A percentile compares a stretch with the other conserved stretches of the same genome.
phyloP scores from a whole-genome alignment of 2,329 filamentous ascomycete genomes.

The Aspergillus chevalieri region DNA sequence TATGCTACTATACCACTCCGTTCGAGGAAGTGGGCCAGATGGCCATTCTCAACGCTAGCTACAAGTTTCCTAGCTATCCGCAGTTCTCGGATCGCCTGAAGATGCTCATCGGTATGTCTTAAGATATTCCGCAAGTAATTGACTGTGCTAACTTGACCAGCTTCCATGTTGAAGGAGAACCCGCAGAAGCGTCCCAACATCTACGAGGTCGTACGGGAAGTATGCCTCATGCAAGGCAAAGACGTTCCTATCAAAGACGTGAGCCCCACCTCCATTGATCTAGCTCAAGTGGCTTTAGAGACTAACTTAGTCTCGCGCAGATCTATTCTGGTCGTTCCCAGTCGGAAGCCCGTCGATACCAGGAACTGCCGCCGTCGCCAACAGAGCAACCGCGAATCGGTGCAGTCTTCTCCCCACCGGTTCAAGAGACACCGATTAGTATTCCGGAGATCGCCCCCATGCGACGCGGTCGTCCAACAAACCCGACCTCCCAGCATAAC shows the following conservation, averaged over 20 bases:
- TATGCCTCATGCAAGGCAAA: slow-evolving; percentile 80
- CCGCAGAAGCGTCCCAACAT: slow-evolving; percentile 80
- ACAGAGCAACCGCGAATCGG: slow-evolving; percentile 61
- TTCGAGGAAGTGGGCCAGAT: slow-evolving; percentile 98
- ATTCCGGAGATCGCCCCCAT: slow-evolving; percentile 91
- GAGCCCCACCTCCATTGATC: slow-evolving; percentile 30
- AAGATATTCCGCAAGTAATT: neutral
- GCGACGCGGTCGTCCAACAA: slow-evolving; percentile 73
- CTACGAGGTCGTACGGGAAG: slow-evolving; percentile 83
- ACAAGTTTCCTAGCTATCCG: slow-evolving; percentile 83
- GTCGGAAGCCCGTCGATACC: slow-evolving; percentile 57
- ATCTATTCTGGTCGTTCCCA: slow-evolving; percentile 63
- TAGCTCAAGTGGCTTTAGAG: neutral
- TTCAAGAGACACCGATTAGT: slow-evolving; percentile 57
- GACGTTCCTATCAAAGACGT: slow-evolving; percentile 86
- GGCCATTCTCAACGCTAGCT: slow-evolving; percentile 92
- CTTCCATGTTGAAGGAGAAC: slow-evolving; percentile 83
- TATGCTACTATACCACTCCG: slow-evolving; percentile 98
- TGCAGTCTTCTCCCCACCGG: slow-evolving; percentile 71
- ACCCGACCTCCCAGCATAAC: slow-evolving; percentile 41
- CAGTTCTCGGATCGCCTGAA: slow-evolving; percentile 85
- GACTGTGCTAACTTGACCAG: slow-evolving; percentile 32
- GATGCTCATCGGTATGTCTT: slow-evolving; percentile 68
- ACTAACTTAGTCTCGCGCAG: slow-evolving; percentile 34
- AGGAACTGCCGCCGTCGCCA: slow-evolving; percentile 54